These are phyloP conservation scores for Elongisporangium undulatum DNA, from an alignment of 352 stramenopile genomes.

Conservation along the genomic window DNA sequence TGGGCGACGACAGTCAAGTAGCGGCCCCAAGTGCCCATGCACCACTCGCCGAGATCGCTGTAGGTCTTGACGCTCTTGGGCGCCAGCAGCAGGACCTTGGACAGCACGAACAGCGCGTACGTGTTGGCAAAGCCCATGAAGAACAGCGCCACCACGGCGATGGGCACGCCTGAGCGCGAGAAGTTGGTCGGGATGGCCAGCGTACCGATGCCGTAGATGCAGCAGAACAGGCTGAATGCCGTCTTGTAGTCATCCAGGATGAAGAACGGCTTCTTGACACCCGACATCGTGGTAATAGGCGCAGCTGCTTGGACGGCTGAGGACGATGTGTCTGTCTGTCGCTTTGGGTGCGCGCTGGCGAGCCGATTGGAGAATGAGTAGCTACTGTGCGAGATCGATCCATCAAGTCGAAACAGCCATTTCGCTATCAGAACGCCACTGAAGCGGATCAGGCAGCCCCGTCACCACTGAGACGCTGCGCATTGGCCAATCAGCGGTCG, in stretches of 20 bases:
- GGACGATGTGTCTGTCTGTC: not conserved
- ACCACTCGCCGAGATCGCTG: conserved; percentile 28
- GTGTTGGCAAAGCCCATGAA: conserved; percentile 30
- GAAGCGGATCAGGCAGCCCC: no score
- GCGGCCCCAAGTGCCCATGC: conserved; percentile 15
- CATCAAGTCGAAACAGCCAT: not conserved
- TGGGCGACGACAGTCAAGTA: conserved; percentile 18
- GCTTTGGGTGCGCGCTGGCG: no score
- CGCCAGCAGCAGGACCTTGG: conserved; percentile 26
- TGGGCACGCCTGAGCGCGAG: conserved; percentile 13
- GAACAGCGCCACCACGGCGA: conserved; percentile 17
- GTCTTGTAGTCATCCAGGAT: conserved; percentile 27
- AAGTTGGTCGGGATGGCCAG: conserved; percentile 30
- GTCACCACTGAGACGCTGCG: not conserved
- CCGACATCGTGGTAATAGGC: no score
- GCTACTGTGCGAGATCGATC: not conserved
- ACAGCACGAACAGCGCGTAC: conserved; percentile 18
- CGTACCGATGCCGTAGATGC: conserved; percentile 29
- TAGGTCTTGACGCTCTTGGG: conserved; percentile 24
- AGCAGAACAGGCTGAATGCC: conserved; percentile 19
- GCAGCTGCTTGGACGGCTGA: not conserved
- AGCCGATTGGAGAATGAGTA: not conserved
- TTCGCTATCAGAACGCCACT: not conserved
- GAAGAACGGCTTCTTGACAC: conserved; percentile 10
- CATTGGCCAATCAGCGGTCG: not conserved